These are phyloP conservation scores for Hypomontagnella monticulosa DNA, from an alignment of 495 filamentous ascomycete genomes.

Conservation along the genomic window DNA sequence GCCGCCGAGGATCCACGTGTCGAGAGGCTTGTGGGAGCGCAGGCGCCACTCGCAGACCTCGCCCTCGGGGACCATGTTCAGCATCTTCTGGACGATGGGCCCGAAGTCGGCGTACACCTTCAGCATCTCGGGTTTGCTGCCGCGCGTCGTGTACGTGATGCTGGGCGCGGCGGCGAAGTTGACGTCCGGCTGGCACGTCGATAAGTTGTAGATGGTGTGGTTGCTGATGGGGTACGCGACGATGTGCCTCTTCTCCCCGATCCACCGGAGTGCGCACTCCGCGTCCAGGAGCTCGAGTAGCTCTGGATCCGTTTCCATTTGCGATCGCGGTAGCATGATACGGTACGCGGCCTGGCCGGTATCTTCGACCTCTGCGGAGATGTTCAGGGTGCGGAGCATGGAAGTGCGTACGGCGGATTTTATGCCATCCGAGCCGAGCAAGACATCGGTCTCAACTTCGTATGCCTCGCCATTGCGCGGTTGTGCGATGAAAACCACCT, in stretches of 20 bases:
- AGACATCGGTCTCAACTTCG: constrained; percentile 69
- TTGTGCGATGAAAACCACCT: constrained; percentile 64
- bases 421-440: constrained; percentile 79
- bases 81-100: constrained; percentile 74
- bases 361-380: constrained; percentile 69
- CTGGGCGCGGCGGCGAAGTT: constrained; percentile 77
- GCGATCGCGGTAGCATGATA: constrained; percentile 77
- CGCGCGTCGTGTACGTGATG: constrained; percentile 79
- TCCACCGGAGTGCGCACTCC: constrained; percentile 78
- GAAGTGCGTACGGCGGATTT: constrained; percentile 70
- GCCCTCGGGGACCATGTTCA: constrained; percentile 80
- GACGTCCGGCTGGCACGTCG: constrained; percentile 76
- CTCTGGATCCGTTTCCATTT: constrained; percentile 73
- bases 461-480: constrained; percentile 67
- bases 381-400: constrained; percentile 67
- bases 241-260: constrained; percentile 80
- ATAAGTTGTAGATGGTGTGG: constrained; percentile 82
- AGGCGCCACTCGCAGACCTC: constrained; percentile 87
- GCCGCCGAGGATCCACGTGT: constrained; percentile 72
- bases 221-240: constrained; percentile 82
- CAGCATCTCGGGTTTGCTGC: constrained; percentile 74
- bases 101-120: constrained; percentile 75
- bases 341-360: constrained; percentile 85
- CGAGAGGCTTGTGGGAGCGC: constrained; percentile 72
- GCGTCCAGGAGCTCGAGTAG: constrained; percentile 72